Evolutionary conservation across 2,329 filamentous ascomycete genomes (phyloP).

Genomic region (Fusarium humuli): DNA sequence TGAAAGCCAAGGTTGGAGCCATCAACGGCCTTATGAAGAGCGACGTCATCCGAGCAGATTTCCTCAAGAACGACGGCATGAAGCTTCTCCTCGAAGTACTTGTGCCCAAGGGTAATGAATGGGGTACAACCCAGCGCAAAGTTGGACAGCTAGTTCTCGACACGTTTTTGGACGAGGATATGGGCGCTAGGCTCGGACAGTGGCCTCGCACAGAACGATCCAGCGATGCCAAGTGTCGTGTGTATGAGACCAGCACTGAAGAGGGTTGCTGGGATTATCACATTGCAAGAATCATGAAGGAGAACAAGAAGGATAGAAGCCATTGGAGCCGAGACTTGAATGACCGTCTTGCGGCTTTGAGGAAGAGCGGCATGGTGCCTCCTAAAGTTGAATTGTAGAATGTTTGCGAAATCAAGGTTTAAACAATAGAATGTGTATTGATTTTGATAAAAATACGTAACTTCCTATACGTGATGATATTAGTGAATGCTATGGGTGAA

Average conservation of each 20-base stretch:
- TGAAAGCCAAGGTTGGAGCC: constrained; percentile 60
- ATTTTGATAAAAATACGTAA: neutral
- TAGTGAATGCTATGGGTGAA: constrained; percentile 4
- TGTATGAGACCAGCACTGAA: constrained; percentile 47
- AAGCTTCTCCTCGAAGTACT: constrained; percentile 65
- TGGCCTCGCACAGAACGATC: constrained; percentile 61
- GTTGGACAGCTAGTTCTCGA: constrained; percentile 71
- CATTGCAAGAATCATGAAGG: constrained; percentile 55
- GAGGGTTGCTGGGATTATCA: constrained; percentile 72
- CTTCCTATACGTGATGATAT: neutral
- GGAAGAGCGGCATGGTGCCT: constrained; percentile 46
- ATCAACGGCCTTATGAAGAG: constrained; percentile 69
- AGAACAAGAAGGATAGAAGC: constrained; percentile 51
- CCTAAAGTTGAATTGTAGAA: constrained; percentile 52
- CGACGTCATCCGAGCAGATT: constrained; percentile 63
- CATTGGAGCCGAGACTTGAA: constrained; percentile 62
- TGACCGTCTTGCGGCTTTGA: constrained; percentile 50
- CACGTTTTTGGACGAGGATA: constrained; percentile 73
- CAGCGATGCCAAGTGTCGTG: constrained; percentile 53
- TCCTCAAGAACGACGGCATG: constrained; percentile 67
- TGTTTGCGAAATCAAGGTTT: neutral
- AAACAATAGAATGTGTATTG: neutral
- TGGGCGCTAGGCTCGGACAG: constrained; percentile 68
- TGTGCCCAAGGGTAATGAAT: constrained; percentile 58
- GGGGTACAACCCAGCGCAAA: constrained; percentile 64